Base-by-base conservation (phyloP, 495 filamentous ascomycete species). In the Neurospora discreta region DNA sequence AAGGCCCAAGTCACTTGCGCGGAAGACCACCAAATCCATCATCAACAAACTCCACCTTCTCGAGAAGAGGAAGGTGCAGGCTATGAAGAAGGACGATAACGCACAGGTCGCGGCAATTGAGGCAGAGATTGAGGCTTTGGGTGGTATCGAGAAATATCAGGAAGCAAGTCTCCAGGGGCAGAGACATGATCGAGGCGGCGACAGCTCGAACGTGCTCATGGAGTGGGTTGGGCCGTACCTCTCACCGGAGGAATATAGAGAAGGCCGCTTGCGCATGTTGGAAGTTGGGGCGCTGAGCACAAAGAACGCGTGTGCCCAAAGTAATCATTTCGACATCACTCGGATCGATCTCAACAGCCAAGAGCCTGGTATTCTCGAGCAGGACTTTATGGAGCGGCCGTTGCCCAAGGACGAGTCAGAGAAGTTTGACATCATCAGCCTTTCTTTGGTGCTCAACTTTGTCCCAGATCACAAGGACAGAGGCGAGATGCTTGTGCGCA, bases 401-500 rank as follows among this genome's bases (percentile, higher is more conserved):
- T 80, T 95, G 20, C 95, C 95, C 0, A 70, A 69, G 9, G 76
- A 81, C 68, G 83, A 87, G 39, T 79, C 82, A 0, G 90, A 95
- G 58, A 82, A 81, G 39, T 98, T 98, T 77, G 91, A 99, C 78
- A 85, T 97, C 58, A 90, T 99, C 76, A 95, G 92, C 73, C 86
- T 99, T n/a, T 97, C 93, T 1, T 83, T 99, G 68, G 96, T 99
- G 10, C 85, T 99, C 26, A 99, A 99, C 80, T 99, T 92, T 78
- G 94, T 98, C 33, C 90, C 94, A 11, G 87, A 92, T 74, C 85
- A 92, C 16, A 81, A 78, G n/a, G 87, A 82, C 23, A 86, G 94
- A 74, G 95, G 95, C 13, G 89, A 92, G 72, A 99, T 99, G 95
- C 86, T 99, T 70, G 86, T 87, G 71, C 89, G 93, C 60, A 88